Evolutionary conservation across 2,329 filamentous ascomycete species (phyloP), one percentile per base, ranked within the genome.

Genomic region (Calonectria multiphialidica): DNA sequence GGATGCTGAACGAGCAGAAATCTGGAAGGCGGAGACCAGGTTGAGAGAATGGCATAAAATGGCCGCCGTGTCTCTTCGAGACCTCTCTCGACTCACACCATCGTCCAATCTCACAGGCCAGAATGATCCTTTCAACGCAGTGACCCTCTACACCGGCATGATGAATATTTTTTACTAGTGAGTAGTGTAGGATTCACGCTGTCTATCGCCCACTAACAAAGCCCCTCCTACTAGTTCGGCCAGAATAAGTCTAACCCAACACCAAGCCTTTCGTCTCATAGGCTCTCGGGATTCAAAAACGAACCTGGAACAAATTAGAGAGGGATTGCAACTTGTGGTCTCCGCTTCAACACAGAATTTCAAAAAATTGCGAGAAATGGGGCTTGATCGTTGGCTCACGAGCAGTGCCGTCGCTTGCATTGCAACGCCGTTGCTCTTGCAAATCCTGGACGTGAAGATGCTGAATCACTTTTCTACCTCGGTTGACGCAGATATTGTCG

Each of bases 131-230:
- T 45, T 69, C 8, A 63, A 71, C 7, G 70, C 74, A 2, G 63
- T 75, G 0, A 53, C 70, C 28, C 1, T 75, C 0, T 75, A 68
- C 1, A 73, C 55, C 1, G 72, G 74, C 10, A 12, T 74, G 47
- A 66, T 74, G 67, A 68, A 75, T 4, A 74, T 75, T 8, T 75
- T 74, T 37, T 75, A 74, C 33, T 47, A 73, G 74, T 75, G 30
- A 66, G 74, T 61, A 10, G n/a, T 47, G 2, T 2, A n/a, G 1
- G 3, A 9, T 5, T 1, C 1, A 2, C 8, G 5, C 15, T n/a
- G 23, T 21, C 15, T 13, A 21, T n/a, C 12, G 12, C 9, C 2
- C 15, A 12, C 25, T 62, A 8, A 45, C 25, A 1, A 7, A 33
- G 8, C 2, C 13, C 16, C 15, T n/a, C 30, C 8, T 28, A 2